Percentiles rank a stretch among this genome's conserved stretches.
Evolutionary conservation across 192 early-diverging fungal genomes (phyloP).

Genomic region (Neocallimastix lanati): DNA sequence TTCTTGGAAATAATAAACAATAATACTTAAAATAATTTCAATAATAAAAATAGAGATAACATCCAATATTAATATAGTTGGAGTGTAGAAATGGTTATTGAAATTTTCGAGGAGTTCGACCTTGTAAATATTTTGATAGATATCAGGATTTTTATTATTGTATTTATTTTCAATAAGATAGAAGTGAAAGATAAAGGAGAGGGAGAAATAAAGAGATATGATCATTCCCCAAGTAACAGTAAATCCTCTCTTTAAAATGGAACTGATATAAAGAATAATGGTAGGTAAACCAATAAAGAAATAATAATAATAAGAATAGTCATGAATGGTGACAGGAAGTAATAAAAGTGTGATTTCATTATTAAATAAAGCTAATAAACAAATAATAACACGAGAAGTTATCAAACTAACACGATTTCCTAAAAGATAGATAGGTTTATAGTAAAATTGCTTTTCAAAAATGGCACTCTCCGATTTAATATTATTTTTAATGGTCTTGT

Average conservation of each 20-base stretch:
- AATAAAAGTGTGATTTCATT: not conserved
- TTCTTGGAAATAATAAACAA: not conserved
- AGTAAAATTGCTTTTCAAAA: not conserved
- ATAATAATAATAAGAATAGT: not conserved
- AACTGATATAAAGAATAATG: not conserved
- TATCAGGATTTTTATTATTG: too few species aligned
- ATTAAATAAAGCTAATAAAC: not conserved
- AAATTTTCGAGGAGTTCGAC: too few species aligned
- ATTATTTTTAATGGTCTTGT: not conserved
- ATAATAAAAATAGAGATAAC: not conserved
- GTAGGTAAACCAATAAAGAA: not conserved
- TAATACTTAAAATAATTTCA: not conserved
- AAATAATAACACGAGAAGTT: too few species aligned
- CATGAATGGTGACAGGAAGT: not conserved
- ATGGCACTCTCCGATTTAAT: not conserved
- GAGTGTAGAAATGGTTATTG: too few species aligned
- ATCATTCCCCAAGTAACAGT: not conserved
- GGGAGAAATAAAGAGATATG: not conserved
- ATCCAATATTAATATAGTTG: not conserved
- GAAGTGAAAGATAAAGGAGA: not conserved
- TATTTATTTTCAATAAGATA: not conserved
- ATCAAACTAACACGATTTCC: not conserved
- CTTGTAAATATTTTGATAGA: too few species aligned
- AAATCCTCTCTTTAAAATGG: not conserved
- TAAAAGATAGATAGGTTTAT: not conserved